Evolutionary conservation across 257 asterid species (phyloP).

Genomic region (Ocimum tenuiflorum): DNA sequence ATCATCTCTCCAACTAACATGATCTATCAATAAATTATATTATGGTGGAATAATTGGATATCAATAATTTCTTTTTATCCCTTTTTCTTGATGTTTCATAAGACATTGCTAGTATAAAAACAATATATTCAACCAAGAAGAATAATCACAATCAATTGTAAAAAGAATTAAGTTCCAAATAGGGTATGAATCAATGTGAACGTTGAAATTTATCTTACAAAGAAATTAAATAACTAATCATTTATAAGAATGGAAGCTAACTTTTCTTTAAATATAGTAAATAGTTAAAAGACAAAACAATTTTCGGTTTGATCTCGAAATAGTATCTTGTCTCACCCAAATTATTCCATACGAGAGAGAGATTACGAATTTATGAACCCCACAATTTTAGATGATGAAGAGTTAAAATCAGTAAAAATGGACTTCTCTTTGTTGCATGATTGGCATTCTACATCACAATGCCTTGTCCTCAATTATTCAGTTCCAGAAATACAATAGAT

Average conservation of each 20-base stretch:
- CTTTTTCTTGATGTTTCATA: too few relatives aligned
- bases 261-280: too few relatives aligned
- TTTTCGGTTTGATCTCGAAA: neutral
- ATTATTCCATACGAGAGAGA: neutral
- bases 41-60: neutral
- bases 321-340: neutral
- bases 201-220: neutral
- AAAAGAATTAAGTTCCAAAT: too few relatives aligned
- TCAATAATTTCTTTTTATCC: neutral
- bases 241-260: too few relatives aligned
- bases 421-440: constrained; percentile 5
- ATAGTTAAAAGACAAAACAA: neutral
- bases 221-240: too few relatives aligned
- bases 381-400: neutral
- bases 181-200: neutral
- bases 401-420: neutral
- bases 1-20: too few relatives aligned
- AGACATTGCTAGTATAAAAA: too few relatives aligned
- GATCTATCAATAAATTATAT: neutral
- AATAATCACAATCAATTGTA: too few relatives aligned
- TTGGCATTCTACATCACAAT: constrained; percentile 12
- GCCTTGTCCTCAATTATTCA: constrained; percentile 9
- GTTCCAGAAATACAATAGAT: neutral
- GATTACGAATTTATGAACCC: too few relatives aligned
- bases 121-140: too few relatives aligned